phyloP scores from a whole-genome alignment of 2,329 filamentous ascomycete genomes.

The Plectosphaerella cucumerina region DNA sequence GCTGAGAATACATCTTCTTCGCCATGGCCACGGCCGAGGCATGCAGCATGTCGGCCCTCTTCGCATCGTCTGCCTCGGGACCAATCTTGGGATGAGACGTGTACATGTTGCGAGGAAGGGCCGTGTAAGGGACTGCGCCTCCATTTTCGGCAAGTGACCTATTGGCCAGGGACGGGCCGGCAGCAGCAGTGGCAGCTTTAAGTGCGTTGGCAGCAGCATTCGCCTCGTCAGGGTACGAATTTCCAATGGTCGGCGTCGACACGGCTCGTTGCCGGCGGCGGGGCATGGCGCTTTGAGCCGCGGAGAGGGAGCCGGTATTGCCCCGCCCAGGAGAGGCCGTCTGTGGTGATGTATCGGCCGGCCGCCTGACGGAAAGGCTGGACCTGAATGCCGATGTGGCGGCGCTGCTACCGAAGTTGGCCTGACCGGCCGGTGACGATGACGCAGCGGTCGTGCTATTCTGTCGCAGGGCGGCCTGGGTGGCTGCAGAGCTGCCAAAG shows the following conservation, averaged over 20 bases:
- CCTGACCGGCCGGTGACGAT: constrained; percentile 11
- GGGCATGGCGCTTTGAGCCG: constrained; percentile 74
- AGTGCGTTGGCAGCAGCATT: constrained; percentile 65
- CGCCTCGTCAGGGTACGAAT: constrained; percentile 49
- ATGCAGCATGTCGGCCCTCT: constrained; percentile 66
- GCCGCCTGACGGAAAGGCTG: constrained; percentile 20
- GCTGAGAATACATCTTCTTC: constrained; percentile 73
- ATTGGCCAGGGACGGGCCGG: constrained; percentile 43
- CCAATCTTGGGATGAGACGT: constrained; percentile 70
- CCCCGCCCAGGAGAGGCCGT: constrained; percentile 44
- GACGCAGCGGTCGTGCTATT: neutral
- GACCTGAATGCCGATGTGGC: constrained; percentile 63
- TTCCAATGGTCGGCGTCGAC: constrained; percentile 52
- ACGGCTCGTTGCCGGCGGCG: constrained; percentile 56
- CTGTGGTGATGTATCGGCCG: constrained; percentile 16
- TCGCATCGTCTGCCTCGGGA: constrained; percentile 69
- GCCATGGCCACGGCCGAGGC: constrained; percentile 89
- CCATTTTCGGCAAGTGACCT: constrained; percentile 50
- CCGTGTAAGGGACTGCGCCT: constrained; percentile 64
- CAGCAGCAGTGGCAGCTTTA: constrained; percentile 67
- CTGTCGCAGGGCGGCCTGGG: constrained; percentile 19
- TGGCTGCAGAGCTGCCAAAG: constrained; percentile 41
- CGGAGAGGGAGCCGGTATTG: constrained; percentile 57
- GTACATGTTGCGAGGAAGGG: constrained; percentile 70
- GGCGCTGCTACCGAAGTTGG: constrained; percentile 60